Percentiles rank a stretch among this genome's conserved stretches.
These are phyloP conservation scores for Glebionis coronaria DNA, from an alignment of 129 eudicot species.

Conservation along the genomic window DNA sequence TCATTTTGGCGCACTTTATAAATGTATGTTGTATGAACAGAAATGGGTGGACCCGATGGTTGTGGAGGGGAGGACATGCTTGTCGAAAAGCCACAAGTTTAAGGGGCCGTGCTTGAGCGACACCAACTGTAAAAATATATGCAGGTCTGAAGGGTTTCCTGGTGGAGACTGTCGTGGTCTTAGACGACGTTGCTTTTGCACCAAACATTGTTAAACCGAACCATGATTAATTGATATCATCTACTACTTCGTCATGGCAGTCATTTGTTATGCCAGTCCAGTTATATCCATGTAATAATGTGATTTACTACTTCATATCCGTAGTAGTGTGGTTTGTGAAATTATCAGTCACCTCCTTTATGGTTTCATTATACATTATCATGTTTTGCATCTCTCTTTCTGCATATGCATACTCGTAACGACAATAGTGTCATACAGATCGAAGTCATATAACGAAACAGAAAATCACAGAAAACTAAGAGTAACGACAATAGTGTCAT, in stretches of 20 bases:
- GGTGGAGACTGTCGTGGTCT: constrained; percentile 73
- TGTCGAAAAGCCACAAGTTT: constrained; percentile 57
- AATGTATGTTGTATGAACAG: constrained; percentile 5
- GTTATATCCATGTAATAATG: not conserved
- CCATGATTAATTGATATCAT: not conserved
- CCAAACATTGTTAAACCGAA: constrained; percentile 35
- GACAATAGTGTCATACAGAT: too few relatives aligned
- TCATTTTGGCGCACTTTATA: too few relatives aligned
- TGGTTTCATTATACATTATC: not conserved
- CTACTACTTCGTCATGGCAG: too few relatives aligned
- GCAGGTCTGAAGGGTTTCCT: constrained; percentile 66
- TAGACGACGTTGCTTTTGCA: constrained; percentile 85
- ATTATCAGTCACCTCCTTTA: too few relatives aligned
- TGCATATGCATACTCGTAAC: too few relatives aligned
- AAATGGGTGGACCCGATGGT: constrained; percentile 31
- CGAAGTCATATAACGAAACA: too few relatives aligned
- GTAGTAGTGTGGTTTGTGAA: too few relatives aligned
- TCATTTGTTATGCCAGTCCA: not conserved
- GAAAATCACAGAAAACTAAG: too few relatives aligned
- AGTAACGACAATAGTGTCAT: too few relatives aligned
- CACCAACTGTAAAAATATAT: constrained; percentile 60
- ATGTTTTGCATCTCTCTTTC: too few relatives aligned
- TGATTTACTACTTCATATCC: too few relatives aligned
- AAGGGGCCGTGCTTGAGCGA: constrained; percentile 53
- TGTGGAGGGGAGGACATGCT: constrained; percentile 68